A percentile compares a stretch with the other conserved stretches of the same genome.
Conservation (phyloP, 129 eudicot genomes). For the Scalesia atractyloides region DNA sequence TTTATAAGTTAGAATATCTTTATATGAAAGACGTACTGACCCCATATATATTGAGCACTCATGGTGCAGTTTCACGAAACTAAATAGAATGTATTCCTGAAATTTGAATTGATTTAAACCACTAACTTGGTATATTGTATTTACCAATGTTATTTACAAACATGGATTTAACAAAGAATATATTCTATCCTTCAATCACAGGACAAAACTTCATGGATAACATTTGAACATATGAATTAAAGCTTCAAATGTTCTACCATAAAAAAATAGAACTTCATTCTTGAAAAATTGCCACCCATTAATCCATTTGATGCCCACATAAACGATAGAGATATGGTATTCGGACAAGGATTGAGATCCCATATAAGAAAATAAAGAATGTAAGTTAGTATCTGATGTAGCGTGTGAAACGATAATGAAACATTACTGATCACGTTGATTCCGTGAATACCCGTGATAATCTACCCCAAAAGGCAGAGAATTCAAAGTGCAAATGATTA, state of each 20-base stretch:
- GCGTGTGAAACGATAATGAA: too few species aligned
- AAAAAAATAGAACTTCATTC: conserved; percentile 31
- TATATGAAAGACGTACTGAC: too few species aligned
- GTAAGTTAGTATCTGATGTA: too few species aligned
- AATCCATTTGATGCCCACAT: conserved; percentile 27
- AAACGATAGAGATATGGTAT: conserved; percentile 31
- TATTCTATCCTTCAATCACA: conserved; percentile 17
- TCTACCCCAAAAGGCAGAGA: too few species aligned
- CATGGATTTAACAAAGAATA: conserved; percentile 14
- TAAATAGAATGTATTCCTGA: conserved; percentile 16
- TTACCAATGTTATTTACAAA: not conserved
- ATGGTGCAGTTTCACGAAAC: not conserved
- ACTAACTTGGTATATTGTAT: conserved; percentile 26
- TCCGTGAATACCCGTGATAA: too few species aligned
- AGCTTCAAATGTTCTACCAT: conserved; percentile 28
- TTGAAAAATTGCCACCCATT: conserved; percentile 14
- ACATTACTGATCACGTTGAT: too few species aligned
- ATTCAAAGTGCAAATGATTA: too few species aligned
- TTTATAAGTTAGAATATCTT: too few species aligned
- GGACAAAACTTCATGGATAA: conserved; percentile 28
- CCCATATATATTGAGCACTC: too few species aligned
- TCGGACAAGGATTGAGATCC: conserved; percentile 6
- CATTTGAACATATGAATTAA: conserved; percentile 14
- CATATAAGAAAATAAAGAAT: not conserved
- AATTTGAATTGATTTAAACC: conserved; percentile 17